Evolutionary conservation across 768 basidiomycete genomes (phyloP).

Genomic region (Tylopilus subfusipes): DNA sequence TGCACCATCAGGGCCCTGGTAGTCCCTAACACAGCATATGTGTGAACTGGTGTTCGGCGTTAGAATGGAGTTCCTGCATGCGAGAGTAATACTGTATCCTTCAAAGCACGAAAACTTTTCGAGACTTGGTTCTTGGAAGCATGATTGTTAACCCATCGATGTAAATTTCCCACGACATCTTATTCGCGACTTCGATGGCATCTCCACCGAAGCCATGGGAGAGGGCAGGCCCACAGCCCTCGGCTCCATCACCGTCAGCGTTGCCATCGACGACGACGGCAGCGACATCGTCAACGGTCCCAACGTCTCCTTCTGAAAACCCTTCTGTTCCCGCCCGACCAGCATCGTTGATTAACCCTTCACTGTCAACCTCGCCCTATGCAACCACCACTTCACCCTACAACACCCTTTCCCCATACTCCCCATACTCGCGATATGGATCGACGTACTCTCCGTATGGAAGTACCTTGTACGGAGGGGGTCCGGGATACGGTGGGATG

Average conservation of each 20-base stretch:
- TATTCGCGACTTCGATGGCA: slow-evolving; percentile 48
- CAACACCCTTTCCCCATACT: slow-evolving; percentile 48
- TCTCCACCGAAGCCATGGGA: slow-evolving; percentile 94
- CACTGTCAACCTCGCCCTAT: slow-evolving; percentile 36
- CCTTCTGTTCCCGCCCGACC: slow-evolving; percentile 65
- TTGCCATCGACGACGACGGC: slow-evolving; percentile 20
- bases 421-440: slow-evolving; percentile 36
- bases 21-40: too few relatives aligned
- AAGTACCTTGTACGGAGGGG: slow-evolving; percentile 32
- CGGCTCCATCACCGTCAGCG: slow-evolving; percentile 28
- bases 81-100: too few relatives aligned
- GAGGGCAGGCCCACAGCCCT: slow-evolving; percentile 42
- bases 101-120: too few relatives aligned
- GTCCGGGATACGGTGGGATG: slow-evolving; percentile 40
- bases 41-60: not conserved
- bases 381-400: slow-evolving; percentile 38
- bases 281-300: slow-evolving; percentile 17
- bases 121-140: too few relatives aligned
- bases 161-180: slow-evolving; percentile 17
- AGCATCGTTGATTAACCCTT: slow-evolving; percentile 42
- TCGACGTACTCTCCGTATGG: slow-evolving; percentile 37
- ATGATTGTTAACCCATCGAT: too few relatives aligned
- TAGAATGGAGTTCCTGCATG: not conserved
- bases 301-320: slow-evolving; percentile 27
- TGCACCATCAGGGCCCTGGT: too few relatives aligned